phyloP scores from a whole-genome alignment of 106 monocot genomes.

The Narthecium ossifragum region DNA sequence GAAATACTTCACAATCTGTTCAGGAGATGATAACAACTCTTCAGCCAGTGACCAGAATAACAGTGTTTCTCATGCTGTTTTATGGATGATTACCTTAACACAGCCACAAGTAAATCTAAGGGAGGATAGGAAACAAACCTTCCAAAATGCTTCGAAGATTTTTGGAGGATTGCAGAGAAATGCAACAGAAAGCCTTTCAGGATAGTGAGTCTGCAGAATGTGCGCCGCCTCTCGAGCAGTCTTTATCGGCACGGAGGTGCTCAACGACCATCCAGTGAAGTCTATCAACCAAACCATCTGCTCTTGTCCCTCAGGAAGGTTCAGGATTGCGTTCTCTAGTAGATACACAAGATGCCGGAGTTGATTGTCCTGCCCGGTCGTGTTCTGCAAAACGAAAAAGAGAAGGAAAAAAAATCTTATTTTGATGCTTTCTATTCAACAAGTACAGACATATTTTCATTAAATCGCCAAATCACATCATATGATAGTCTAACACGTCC shows the following conservation, averaged over 20 bases:
- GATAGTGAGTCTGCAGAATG: slow-evolving; percentile 70
- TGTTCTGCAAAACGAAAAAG: slow-evolving; percentile 74
- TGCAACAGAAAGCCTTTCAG: slow-evolving; percentile 52
- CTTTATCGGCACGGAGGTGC: slow-evolving; percentile 52
- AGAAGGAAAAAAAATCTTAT: too few relatives aligned
- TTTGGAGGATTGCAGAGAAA: slow-evolving; percentile 55
- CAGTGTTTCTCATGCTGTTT: too few relatives aligned
- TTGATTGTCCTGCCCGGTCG: slow-evolving; percentile 67
- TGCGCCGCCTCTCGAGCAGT: slow-evolving; percentile 49
- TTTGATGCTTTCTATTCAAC: too few relatives aligned
- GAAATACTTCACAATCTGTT: slow-evolving; percentile 61
- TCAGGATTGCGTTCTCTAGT: slow-evolving; percentile 72
- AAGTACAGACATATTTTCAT: too few relatives aligned
- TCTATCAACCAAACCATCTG: slow-evolving; percentile 95
- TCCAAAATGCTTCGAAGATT: slow-evolving; percentile 70
- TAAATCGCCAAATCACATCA: too few relatives aligned
- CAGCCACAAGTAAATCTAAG: too few relatives aligned
- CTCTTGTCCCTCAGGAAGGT: slow-evolving; percentile 77
- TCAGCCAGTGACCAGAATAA: too few relatives aligned
- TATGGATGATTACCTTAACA: too few relatives aligned
- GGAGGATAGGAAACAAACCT: slow-evolving; percentile 37
- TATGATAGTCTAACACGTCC: too few relatives aligned
- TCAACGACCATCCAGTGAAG: slow-evolving; percentile 80
- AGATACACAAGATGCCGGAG: slow-evolving; percentile 69
- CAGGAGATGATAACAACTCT: too few relatives aligned